Base-by-base conservation (phyloP, 768 basidiomycete genomes). In the Crucibulum laeve region DNA sequence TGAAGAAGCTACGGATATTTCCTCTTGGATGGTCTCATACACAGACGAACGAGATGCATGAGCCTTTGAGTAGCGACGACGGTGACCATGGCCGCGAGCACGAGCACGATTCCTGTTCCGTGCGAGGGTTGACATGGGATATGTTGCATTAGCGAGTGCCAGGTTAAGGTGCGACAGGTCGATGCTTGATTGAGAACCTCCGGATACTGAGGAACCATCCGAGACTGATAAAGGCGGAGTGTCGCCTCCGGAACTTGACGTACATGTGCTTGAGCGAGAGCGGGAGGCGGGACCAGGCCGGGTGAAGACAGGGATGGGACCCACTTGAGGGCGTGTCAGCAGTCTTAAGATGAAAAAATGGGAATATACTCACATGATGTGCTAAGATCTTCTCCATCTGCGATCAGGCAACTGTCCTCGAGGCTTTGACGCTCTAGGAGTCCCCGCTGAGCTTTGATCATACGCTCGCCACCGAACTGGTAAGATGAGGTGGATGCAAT, bases 11-110 rank as follows among this genome's bases (percentile, higher is more conserved):
- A 47, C 70, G 3, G 70, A 65, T 10, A 67, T 56, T 49, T 90
- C 89, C 52, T 91, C 88, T 43, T 87, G 73, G 38, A 91, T 90
- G 0, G 84, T 89, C 57, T 89, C 87, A 50, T 88, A 90, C 0
- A 87, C 74, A 0, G 87, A 89, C 0, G 78, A 66, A 3, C 83
- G 72, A 10, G 82, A 83, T 6, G 75, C 71, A 15, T 77, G 76
- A 22, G 77, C 73, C 38, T 80, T 74, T 1, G 85, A 87, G 39
- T 79, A 75, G 1, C 86, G 77, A 25, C 85, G 81, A 28, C 80
- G 81, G 56, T 88, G 86, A 2, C 86, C 82, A 28, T 78, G 73
- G 0, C 85, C 83, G 14, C 73, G 74, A 6, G 76, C 75, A 18
- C 81, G 68, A 18, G 71, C 66, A 4, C 79, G 74, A 15, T 69